A percentile compares a stretch with the other conserved stretches of the same genome.
These are phyloP conservation scores for Mortierella sp. DNA, from an alignment of 371 early-diverging fungal genomes.

Conservation along the genomic window DNA sequence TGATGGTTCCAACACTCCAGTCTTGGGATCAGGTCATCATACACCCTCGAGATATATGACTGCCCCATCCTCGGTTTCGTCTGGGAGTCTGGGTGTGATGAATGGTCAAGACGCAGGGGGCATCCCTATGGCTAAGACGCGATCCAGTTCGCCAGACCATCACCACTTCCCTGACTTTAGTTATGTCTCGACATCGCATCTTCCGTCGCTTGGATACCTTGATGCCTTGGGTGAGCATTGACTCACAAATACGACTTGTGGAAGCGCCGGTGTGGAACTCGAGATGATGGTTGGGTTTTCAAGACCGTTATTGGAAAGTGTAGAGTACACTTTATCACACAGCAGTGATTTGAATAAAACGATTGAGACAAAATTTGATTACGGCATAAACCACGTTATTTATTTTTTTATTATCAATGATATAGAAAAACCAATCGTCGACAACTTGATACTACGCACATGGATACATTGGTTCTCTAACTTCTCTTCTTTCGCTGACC, in stretches of 20 bases:
- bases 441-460: background rate
- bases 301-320: background rate
- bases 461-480: background rate
- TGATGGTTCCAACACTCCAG: constrained; percentile 5
- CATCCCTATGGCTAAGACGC: constrained; percentile 54
- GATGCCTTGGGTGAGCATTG: constrained; percentile 34
- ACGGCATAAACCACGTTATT: background rate
- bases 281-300: background rate
- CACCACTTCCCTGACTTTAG: constrained; percentile 55
- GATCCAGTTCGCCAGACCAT: constrained; percentile 53
- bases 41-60: constrained; percentile 43
- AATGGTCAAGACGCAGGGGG: constrained; percentile 31
- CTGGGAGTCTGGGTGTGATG: constrained; percentile 12
- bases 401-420: background rate
- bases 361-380: background rate
- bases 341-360: background rate
- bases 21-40: constrained; percentile 33
- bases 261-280: background rate
- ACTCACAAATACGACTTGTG: constrained; percentile 12
- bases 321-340: background rate
- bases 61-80: constrained; percentile 21
- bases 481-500: constrained; percentile 45
- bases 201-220: constrained; percentile 38
- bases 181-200: constrained; percentile 49
- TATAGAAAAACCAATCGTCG: background rate